These are phyloP conservation scores for Ceratocystis diversiconidia DNA, from an alignment of 2,329 filamentous ascomycete species.

Conservation along the genomic window DNA sequence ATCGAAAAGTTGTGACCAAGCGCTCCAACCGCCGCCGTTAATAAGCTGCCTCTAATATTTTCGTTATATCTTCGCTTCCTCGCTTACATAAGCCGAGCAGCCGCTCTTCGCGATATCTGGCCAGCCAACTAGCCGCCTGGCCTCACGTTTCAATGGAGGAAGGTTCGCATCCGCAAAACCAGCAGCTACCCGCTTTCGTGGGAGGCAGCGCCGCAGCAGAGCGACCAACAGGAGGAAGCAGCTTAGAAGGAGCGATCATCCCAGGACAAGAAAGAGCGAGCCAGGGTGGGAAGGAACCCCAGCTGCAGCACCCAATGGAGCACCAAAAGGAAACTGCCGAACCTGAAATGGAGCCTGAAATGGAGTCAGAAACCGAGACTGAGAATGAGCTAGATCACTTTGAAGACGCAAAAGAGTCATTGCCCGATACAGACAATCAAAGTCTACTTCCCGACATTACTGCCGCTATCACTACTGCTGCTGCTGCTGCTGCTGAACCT, in stretches of 20 bases:
- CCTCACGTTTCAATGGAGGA: background rate
- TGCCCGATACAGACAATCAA: background rate
- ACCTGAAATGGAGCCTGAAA: background rate
- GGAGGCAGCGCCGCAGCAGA: background rate
- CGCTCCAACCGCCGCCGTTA: background rate
- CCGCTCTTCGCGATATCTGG: background rate
- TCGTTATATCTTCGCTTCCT: background rate
- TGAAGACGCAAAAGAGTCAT: conserved; percentile 15
- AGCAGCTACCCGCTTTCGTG: background rate
- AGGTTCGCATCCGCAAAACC: background rate
- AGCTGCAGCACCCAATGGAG: background rate
- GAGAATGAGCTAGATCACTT: conserved; percentile 9
- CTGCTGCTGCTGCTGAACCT: background rate
- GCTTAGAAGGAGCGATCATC: too few species aligned
- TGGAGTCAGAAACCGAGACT: conserved; percentile 5
- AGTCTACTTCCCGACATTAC: too few species aligned
- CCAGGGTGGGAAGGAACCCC: conserved; percentile 1
- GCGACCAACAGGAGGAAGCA: too few species aligned
- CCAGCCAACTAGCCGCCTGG: background rate
- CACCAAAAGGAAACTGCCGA: background rate
- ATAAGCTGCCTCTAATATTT: background rate
- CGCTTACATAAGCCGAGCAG: background rate
- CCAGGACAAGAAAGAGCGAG: background rate
- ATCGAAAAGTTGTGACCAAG: background rate
- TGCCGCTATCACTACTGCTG: too few species aligned